phyloP scores from a whole-genome alignment of 2,329 filamentous ascomycete genomes.

The Colletotrichum lentis region DNA sequence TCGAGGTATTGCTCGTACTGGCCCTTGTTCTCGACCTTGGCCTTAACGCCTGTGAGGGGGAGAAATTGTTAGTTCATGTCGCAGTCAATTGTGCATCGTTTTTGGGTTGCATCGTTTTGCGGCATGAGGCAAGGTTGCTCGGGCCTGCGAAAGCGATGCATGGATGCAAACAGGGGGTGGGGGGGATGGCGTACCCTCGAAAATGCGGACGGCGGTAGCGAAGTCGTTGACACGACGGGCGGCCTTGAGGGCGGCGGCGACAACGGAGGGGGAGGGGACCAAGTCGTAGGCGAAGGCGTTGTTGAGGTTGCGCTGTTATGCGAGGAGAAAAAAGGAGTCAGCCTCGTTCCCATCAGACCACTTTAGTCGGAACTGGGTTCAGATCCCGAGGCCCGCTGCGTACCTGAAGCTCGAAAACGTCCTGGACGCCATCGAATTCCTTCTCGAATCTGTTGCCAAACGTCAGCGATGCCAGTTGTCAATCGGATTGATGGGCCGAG shows the following conservation, averaged over 20 bases:
- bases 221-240: conserved; percentile 97
- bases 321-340: conserved; percentile 23
- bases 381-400: conserved; percentile 43
- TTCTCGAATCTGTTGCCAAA: conserved; percentile 84
- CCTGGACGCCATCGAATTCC: conserved; percentile 96
- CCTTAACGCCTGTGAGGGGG: conserved; percentile 83
- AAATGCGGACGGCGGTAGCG: conserved; percentile 96
- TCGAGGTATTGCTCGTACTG: conserved; percentile 97
- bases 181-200: conserved; percentile 77
- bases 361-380: conserved; percentile 32
- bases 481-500: conserved; percentile 3
- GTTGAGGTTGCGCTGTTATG: conserved; percentile 83
- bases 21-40: conserved; percentile 97
- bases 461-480: conserved; percentile 16
- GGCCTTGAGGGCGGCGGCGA: conserved; percentile 90
- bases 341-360: conserved; percentile 40
- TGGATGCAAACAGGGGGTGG: background rate
- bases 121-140: background rate
- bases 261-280: conserved; percentile 90
- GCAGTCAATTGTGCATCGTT: background rate
- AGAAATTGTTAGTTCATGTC: conserved; percentile 3
- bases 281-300: conserved; percentile 99
- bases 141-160: conserved; percentile 19
- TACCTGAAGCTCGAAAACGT: conserved; percentile 99
- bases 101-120: background rate